Evolutionary conservation across 202 grass and related monocot species (phyloP).

Genomic region (Carex arenaria): DNA sequence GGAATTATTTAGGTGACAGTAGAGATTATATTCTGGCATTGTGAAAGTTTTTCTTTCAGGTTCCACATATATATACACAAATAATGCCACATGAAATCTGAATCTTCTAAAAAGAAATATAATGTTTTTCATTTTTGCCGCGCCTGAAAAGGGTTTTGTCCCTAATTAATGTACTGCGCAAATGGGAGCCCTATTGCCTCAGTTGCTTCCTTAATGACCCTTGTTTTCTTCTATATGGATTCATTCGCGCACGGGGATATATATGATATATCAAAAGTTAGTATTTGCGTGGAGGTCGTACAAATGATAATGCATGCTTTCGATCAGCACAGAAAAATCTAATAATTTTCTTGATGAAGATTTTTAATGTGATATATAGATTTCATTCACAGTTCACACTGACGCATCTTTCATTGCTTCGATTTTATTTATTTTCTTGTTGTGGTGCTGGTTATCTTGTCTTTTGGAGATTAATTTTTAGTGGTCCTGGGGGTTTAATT

Average conservation of each 20-base stretch:
- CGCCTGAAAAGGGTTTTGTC: neutral
- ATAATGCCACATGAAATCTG: neutral
- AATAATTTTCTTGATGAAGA: neutral
- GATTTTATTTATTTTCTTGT: neutral
- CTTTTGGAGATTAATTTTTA: neutral
- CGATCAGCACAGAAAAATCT: neutral
- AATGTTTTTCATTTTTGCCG: constrained; percentile 2
- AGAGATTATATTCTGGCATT: no score
- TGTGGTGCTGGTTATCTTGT: neutral
- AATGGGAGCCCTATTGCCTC: neutral
- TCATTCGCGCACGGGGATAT: constrained; percentile 6
- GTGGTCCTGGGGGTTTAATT: neutral
- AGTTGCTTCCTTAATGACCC: constrained; percentile 14
- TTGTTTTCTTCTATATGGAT: constrained; percentile 27
- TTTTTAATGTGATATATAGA: neutral
- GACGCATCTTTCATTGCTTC: neutral
- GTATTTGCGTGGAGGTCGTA: neutral
- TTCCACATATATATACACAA: neutral
- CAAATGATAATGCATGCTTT: neutral
- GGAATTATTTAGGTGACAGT: neutral
- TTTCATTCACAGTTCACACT: neutral
- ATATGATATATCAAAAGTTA: neutral
- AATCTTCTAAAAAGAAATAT: neutral
- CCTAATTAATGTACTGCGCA: neutral
- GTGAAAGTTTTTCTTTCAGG: no score